These are phyloP conservation scores for Gastrodia elata DNA, from an alignment of 106 monocot species.

Conservation along the genomic window DNA sequence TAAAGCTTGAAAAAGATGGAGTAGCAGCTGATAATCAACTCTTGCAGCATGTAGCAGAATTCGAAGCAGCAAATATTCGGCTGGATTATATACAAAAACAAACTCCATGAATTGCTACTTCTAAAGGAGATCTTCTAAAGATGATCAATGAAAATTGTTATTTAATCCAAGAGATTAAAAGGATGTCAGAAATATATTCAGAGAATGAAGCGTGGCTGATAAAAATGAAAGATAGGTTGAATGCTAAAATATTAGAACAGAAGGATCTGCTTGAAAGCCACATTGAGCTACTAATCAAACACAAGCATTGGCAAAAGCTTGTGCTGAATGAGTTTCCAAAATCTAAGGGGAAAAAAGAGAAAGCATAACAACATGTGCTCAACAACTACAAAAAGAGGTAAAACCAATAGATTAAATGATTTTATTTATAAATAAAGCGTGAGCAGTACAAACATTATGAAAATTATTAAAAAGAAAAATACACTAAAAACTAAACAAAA, in stretches of 20 bases:
- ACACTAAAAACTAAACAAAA: too few species aligned
- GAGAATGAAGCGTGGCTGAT: conserved; percentile 12
- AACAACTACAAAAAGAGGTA: not conserved
- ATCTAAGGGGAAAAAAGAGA: too few species aligned
- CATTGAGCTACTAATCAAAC: conserved; percentile 22
- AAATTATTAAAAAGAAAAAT: too few species aligned
- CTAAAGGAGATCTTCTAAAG: conserved; percentile 18
- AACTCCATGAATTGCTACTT: conserved; percentile 8
- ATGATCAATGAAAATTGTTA: conserved; percentile 16
- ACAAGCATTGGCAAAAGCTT: too few species aligned
- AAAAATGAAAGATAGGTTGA: conserved; percentile 21
- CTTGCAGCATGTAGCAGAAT: conserved; percentile 16
- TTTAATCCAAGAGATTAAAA: conserved; percentile 18
- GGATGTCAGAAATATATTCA: conserved; percentile 4
- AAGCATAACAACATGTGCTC: not conserved
- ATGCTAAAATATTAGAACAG: conserved; percentile 25
- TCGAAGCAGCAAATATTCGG: conserved; percentile 12
- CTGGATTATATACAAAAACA: conserved; percentile 13
- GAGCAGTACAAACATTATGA: not conserved
- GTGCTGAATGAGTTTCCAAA: too few species aligned
- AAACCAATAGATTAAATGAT: not conserved
- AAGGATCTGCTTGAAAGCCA: conserved; percentile 25
- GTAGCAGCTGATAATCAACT: conserved; percentile 19
- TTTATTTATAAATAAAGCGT: not conserved
- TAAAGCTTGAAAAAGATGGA: conserved; percentile 24